Conservation (phyloP, 345 rosid genomes). For the Firmiana major region DNA sequence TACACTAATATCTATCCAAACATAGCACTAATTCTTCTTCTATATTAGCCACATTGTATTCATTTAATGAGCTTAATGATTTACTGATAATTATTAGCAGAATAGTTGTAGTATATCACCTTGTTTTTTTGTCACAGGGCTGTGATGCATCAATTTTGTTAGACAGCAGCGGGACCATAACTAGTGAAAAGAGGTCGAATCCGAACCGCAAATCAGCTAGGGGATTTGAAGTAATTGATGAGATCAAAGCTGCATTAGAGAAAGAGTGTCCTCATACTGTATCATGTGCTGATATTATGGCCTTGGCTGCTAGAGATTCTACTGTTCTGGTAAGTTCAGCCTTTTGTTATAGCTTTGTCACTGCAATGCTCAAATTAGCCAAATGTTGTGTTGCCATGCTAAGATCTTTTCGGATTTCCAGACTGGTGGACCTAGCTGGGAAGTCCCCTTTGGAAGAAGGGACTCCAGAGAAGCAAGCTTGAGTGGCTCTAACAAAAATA, state of each 20-base stretch:
- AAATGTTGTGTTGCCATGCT: background rate
- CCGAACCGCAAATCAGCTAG: constrained; percentile 77
- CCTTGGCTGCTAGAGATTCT: constrained; percentile 88
- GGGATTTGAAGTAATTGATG: constrained; percentile 81
- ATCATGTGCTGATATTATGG: constrained; percentile 83
- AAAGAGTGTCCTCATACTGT: constrained; percentile 71
- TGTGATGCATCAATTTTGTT: constrained; percentile 83
- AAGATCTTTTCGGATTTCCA: constrained; percentile 12
- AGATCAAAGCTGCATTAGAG: constrained; percentile 77
- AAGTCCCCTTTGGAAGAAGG: constrained; percentile 82
- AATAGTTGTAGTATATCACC: background rate
- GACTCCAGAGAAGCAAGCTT: constrained; percentile 71
- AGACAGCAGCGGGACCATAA: constrained; percentile 59
- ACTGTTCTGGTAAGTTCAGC: constrained; percentile 63
- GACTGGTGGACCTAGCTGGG: constrained; percentile 91
- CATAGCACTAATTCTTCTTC: too few species aligned
- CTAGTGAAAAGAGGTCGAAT: constrained; percentile 68
- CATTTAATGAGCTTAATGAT: background rate
- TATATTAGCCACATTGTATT: background rate
- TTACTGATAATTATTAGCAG: too few species aligned
- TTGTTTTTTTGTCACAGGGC: constrained; percentile 52
- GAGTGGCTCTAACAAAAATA: constrained; percentile 72
- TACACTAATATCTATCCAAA: too few species aligned
- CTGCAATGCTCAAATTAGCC: background rate
- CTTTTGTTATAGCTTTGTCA: background rate